Percentiles rank a stretch among this genome's conserved stretches.
phyloP scores from a whole-genome alignment of 768 basidiomycete genomes.

The Suillus weaverae region DNA sequence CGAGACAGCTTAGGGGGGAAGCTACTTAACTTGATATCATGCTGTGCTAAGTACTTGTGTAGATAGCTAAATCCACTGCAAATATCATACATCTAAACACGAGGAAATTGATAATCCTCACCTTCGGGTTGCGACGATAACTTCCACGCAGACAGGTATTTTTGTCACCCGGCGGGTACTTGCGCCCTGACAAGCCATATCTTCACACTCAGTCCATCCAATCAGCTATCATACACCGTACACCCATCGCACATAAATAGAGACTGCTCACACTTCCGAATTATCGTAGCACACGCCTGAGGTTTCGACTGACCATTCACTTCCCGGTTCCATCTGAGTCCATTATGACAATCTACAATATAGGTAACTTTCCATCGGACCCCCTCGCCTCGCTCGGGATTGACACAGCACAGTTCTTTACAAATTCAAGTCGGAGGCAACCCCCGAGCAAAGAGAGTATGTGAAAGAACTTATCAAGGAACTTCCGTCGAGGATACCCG shows the following conservation, averaged over 20 bases:
- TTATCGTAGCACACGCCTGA: not conserved
- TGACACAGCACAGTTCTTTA: slow-evolving; percentile 10
- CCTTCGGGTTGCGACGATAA: not conserved
- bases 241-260: not conserved
- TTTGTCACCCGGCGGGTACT: not conserved
- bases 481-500: slow-evolving; percentile 11
- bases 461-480: slow-evolving; percentile 9
- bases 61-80: slow-evolving; percentile 8
- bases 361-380: not conserved
- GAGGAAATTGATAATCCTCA: not conserved
- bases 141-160: not conserved
- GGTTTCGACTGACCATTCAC: not conserved
- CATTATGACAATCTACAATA: slow-evolving; percentile 2
- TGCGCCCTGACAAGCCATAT: not conserved
- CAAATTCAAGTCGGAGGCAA: slow-evolving; percentile 12
- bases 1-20: slow-evolving; percentile 10
- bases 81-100: not conserved
- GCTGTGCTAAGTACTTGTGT: not conserved
- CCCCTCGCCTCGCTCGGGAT: slow-evolving; percentile 2
- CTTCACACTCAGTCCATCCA: not conserved
- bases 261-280: not conserved
- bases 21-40: not conserved
- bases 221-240: not conserved
- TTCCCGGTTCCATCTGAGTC: not conserved
- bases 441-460: slow-evolving; percentile 9